Percentiles rank a stretch among this genome's conserved stretches.
Evolutionary conservation across 768 basidiomycete species (phyloP).

Genomic region (Lyophyllum shimeji): DNA sequence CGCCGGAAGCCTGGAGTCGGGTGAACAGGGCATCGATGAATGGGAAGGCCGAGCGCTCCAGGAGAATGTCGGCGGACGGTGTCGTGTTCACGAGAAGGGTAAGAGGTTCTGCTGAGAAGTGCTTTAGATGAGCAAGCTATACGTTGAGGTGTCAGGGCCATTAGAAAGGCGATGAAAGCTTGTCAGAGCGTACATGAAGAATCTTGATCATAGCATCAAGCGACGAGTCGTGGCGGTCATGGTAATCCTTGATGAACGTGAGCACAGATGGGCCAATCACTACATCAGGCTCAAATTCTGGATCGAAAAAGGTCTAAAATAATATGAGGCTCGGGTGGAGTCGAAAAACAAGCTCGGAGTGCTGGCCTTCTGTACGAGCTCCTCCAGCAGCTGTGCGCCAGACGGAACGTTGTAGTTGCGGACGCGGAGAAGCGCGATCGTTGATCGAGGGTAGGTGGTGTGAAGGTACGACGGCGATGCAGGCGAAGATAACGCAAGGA

Average conservation of each 20-base stretch:
- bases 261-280: slow-evolving; percentile 60
- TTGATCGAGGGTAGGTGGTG: slow-evolving; percentile 55
- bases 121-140: slow-evolving; percentile 67
- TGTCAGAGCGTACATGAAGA: slow-evolving; percentile 49
- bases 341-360: background rate
- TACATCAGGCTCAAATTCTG: slow-evolving; percentile 57
- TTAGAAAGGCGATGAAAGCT: background rate
- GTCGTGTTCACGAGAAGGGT: slow-evolving; percentile 39
- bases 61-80: slow-evolving; percentile 16
- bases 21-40: slow-evolving; percentile 36
- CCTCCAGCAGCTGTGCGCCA: slow-evolving; percentile 48
- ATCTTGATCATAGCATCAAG: slow-evolving; percentile 56
- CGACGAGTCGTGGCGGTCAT: slow-evolving; percentile 53
- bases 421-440: slow-evolving; percentile 56
- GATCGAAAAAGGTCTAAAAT: slow-evolving; percentile 63
- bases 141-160: background rate
- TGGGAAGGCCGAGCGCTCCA: slow-evolving; percentile 18
- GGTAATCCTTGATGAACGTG: slow-evolving; percentile 57
- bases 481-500: slow-evolving; percentile 62
- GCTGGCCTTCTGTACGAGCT: slow-evolving; percentile 53
- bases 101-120: slow-evolving; percentile 62
- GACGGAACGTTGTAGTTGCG: slow-evolving; percentile 50
- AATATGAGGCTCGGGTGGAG: slow-evolving; percentile 5
- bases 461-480: slow-evolving; percentile 57
- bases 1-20: slow-evolving; percentile 27